phyloP scores from a whole-genome alignment of 1,284 basidiomycete genomes.

The Irpex sp. region DNA sequence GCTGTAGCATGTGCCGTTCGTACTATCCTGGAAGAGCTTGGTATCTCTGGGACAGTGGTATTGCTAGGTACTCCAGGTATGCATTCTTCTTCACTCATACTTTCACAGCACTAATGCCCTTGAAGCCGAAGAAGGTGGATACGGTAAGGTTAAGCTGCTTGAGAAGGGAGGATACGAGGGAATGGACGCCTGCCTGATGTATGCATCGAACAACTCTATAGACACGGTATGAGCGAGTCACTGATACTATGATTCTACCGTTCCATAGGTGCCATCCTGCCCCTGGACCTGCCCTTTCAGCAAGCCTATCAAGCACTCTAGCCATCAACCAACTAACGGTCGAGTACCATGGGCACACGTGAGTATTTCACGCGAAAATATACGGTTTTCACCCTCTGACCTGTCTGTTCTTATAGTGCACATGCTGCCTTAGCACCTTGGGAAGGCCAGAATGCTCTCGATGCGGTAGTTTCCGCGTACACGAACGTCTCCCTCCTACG shows the following conservation, averaged over 20 bases:
- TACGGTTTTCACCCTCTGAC: background rate
- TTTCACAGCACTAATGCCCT: background rate
- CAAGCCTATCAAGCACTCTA: slow-evolving; percentile 47
- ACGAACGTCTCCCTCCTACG: slow-evolving; percentile 70
- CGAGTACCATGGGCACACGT: slow-evolving; percentile 69
- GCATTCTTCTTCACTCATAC: slow-evolving; percentile 3
- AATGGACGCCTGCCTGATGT: slow-evolving; percentile 81
- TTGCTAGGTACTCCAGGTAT: slow-evolving; percentile 83
- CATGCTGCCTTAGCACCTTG: slow-evolving; percentile 80
- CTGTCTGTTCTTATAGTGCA: slow-evolving; percentile 40
- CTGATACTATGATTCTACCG: background rate
- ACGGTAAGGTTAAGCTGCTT: slow-evolving; percentile 78
- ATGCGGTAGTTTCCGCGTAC: slow-evolving; percentile 83
- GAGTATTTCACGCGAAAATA: slow-evolving; percentile 17
- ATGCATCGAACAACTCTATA: slow-evolving; percentile 18
- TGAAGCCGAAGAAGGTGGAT: slow-evolving; percentile 75
- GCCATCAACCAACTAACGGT: slow-evolving; percentile 58
- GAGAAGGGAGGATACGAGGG: slow-evolving; percentile 70
- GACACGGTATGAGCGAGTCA: background rate
- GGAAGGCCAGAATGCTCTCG: slow-evolving; percentile 85
- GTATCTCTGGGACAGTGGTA: slow-evolving; percentile 70
- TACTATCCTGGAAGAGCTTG: slow-evolving; percentile 48
- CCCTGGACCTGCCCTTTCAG: slow-evolving; percentile 46
- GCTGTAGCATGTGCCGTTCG: slow-evolving; percentile 74
- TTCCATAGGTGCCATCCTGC: slow-evolving; percentile 63